Percentiles rank a stretch among this genome's conserved stretches.
Evolutionary conservation across 176 grass and related monocot genomes (phyloP).

Genomic region (Aegilops bicornis): DNA sequence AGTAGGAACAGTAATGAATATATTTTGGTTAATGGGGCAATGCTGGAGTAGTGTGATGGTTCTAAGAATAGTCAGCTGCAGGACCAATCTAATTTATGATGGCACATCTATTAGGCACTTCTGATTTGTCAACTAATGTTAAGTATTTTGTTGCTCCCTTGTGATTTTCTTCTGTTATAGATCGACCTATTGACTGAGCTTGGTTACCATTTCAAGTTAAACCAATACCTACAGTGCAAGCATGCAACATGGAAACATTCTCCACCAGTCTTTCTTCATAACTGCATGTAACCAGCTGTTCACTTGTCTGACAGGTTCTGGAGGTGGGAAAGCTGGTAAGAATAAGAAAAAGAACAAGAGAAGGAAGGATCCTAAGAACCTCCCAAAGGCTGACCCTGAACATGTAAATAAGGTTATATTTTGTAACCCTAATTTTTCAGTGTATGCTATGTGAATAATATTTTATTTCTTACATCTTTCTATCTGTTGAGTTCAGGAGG

Average conservation of each 20-base stretch:
- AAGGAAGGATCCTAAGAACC: slow-evolving; percentile 75
- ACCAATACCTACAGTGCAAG: slow-evolving; percentile 15
- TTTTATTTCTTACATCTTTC: slow-evolving; percentile 30
- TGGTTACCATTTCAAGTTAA: slow-evolving; percentile 17
- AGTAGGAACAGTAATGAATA: not conserved
- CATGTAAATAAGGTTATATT: slow-evolving; percentile 58
- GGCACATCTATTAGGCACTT: not conserved
- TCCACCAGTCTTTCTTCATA: not conserved
- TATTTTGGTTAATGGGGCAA: not conserved
- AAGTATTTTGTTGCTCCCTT: not conserved
- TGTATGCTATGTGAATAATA: slow-evolving; percentile 18
- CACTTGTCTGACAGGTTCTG: slow-evolving; percentile 67
- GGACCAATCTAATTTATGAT: not conserved
- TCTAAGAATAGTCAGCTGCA: not conserved
- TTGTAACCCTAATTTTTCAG: not conserved
- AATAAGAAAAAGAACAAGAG: slow-evolving; percentile 95
- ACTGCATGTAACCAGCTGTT: slow-evolving; percentile 31
- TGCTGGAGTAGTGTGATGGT: not conserved
- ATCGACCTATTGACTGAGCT: not conserved
- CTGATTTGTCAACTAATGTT: not conserved
- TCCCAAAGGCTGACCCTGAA: slow-evolving; percentile 45
- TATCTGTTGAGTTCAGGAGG: slow-evolving; percentile 48
- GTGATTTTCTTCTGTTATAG: not conserved
- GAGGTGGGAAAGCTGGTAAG: slow-evolving; percentile 68
- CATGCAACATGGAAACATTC: not conserved